Evolutionary conservation across 768 basidiomycete genomes (phyloP).

Genomic region (Tricholoma sp.): DNA sequence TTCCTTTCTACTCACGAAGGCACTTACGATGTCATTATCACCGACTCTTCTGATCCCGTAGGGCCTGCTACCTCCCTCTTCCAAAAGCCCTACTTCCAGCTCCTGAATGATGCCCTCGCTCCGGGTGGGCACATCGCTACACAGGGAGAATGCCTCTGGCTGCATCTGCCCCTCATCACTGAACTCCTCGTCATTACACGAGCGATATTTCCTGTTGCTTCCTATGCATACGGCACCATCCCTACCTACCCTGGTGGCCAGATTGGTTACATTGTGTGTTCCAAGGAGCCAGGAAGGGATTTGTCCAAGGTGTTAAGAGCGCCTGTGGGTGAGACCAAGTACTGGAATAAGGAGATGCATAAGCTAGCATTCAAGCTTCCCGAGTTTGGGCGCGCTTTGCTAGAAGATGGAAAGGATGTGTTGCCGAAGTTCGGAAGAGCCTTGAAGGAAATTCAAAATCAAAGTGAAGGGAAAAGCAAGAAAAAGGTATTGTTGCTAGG

Average conservation of each 20-base stretch:
- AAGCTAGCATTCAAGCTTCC: constrained; percentile 82
- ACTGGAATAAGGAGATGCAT: constrained; percentile 86
- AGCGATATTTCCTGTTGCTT: constrained; percentile 70
- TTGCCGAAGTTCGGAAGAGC: constrained; percentile 72
- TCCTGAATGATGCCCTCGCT: constrained; percentile 84
- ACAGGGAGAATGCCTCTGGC: constrained; percentile 94
- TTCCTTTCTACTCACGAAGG: constrained; percentile 86
- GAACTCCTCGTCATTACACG: constrained; percentile 66
- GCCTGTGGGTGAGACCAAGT: constrained; percentile 58
- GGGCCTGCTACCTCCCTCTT: constrained; percentile 93
- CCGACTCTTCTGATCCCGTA: constrained; percentile 97
- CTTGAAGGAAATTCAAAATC: constrained; percentile 36
- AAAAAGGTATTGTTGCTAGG: constrained; percentile 86
- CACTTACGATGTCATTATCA: constrained; percentile 96
- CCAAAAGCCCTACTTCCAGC: constrained; percentile 95
- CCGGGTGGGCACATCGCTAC: constrained; percentile 93
- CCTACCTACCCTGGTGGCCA: constrained; percentile 99
- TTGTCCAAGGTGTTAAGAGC: constrained; percentile 70
- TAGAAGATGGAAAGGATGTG: constrained; percentile 70
- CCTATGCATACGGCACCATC: constrained; percentile 95
- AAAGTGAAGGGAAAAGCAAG: constrained; percentile 31
- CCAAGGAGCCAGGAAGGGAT: constrained; percentile 68
- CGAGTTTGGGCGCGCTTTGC: constrained; percentile 76
- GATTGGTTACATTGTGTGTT: constrained; percentile 90
- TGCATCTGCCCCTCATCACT: constrained; percentile 85